Conservation (phyloP, 108 stramenopile species). For the Nitzschia sp. region DNA sequence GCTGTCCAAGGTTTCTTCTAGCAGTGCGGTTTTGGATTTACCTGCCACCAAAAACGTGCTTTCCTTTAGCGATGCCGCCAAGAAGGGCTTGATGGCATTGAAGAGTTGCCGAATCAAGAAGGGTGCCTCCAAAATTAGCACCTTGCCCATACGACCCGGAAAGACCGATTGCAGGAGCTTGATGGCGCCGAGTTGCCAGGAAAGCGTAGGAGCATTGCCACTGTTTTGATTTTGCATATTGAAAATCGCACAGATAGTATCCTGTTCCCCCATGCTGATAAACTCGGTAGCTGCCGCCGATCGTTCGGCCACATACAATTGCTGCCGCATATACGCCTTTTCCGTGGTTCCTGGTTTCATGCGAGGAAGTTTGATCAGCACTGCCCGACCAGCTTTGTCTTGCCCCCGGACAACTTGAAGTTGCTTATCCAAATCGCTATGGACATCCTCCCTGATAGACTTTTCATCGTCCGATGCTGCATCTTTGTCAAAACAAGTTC, state of each 20-base stretch:
- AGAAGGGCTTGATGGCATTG: constrained; percentile 5
- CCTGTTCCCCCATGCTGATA: not conserved
- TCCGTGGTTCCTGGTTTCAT: constrained; percentile 12
- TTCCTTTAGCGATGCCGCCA: constrained; percentile 4
- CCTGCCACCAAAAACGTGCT: constrained; percentile 14
- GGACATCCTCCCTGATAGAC: constrained; percentile 3
- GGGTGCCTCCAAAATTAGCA: constrained; percentile 15
- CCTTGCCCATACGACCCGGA: constrained; percentile 10
- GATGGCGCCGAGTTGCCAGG: constrained; percentile 14
- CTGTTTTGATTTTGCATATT: constrained; percentile 20
- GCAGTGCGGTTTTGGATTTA: not conserved
- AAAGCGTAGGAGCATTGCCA: not conserved
- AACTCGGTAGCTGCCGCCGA: constrained; percentile 30
- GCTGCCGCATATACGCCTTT: constrained; percentile 23
- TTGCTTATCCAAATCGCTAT: constrained; percentile 27
- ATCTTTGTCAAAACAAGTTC: constrained; percentile 24
- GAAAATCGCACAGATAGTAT: constrained; percentile 6
- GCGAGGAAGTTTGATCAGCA: constrained; percentile 19
- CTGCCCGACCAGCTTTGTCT: constrained; percentile 28
- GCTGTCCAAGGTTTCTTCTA: not conserved
- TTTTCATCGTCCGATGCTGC: not conserved
- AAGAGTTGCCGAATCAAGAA: constrained; percentile 16
- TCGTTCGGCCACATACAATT: constrained; percentile 40
- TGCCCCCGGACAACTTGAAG: constrained; percentile 9
- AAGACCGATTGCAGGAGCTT: constrained; percentile 9